Evolutionary conservation across 768 basidiomycete species (phyloP), one percentile per base, ranked within the genome.

Genomic region (Exsudoporus frostii): DNA sequence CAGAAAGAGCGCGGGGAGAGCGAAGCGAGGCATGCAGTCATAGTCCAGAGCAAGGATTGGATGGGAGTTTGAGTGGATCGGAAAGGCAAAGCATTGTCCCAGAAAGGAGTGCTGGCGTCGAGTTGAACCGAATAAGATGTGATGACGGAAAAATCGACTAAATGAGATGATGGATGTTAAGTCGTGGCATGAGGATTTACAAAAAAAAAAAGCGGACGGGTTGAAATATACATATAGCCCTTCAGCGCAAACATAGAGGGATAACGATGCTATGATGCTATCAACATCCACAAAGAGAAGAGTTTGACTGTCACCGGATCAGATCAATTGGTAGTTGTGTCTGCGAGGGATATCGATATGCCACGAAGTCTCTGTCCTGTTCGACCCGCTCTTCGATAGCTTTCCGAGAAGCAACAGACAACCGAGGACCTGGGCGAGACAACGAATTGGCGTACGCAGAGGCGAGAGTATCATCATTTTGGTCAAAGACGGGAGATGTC

Each of bases 321-420:
- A 88, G 74, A 65, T 85, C 84, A 57, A 87, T 62, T 36, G 79
- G 82, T 44, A 57, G 58, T 60, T 88, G 85, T 59, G 88, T 85
- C 57, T 77, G 81, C 14, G 90, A 91, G 7, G 91, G 91, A 68
- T 93, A 93, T 37, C 90, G 83, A 66, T 92, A 92, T 4, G 90
- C 88, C 54, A 92, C 84, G 64, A 93, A 92, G 17, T 92, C 88
- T 4, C 81, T 70, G 66, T 91, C 90, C 69, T 89, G 91, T n/a
- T 85, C 79, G n/a, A 93, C 88, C 20, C 90, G 76, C 60, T 86
- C 83, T 60, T 89, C 88, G 50, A 90, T 75, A 43, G 83, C 83
- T 73, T 84, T 90, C 51, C 85, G 79, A 17, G 86, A 84, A 10
- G 78, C 76, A 19, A 83, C 73, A 38, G 86, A 88, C 76, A 84